Percentiles rank a stretch among this genome's conserved stretches.
Conservation (phyloP, 2,329 filamentous ascomycete species). For the Thyridium curvatum region DNA sequence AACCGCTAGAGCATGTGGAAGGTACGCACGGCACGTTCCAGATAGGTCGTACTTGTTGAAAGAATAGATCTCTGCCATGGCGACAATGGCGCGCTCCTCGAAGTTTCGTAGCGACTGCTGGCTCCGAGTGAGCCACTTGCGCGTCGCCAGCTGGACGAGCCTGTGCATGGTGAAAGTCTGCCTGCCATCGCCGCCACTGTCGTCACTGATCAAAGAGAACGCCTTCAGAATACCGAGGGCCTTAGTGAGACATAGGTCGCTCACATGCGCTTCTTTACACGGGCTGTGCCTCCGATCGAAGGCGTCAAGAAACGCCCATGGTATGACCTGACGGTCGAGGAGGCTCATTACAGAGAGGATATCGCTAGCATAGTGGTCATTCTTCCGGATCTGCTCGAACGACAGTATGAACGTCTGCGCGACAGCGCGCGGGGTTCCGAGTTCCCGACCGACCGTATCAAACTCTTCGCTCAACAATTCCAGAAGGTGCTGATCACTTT, state of each 20-base stretch:
- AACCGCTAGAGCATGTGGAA: slow-evolving; percentile 16
- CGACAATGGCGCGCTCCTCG: slow-evolving; percentile 10
- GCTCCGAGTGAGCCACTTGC: slow-evolving; percentile 16
- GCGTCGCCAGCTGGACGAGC: slow-evolving; percentile 24
- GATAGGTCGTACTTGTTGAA: slow-evolving; percentile 8
- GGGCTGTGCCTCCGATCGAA: too few relatives aligned
- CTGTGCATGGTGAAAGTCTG: slow-evolving; percentile 24
- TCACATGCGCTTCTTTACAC: too few relatives aligned
- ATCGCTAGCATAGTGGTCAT: slow-evolving; percentile 16
- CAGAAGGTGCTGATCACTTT: slow-evolving; percentile 12
- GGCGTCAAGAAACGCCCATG: slow-evolving; percentile 15
- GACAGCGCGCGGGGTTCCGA: slow-evolving; percentile 16
- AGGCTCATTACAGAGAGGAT: slow-evolving; percentile 24
- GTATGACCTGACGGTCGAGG: slow-evolving; percentile 22
- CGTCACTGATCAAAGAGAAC: slow-evolving; percentile 19
- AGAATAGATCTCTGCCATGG: slow-evolving; percentile 14
- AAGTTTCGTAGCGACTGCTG: too few relatives aligned
- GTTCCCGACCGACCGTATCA: slow-evolving; percentile 20
- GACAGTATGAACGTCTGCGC: slow-evolving; percentile 24
- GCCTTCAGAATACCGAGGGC: slow-evolving; percentile 19
- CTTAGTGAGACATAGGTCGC: too few relatives aligned
- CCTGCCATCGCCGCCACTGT: too few relatives aligned
- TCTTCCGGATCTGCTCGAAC: slow-evolving; percentile 22
- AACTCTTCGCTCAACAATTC: slow-evolving; percentile 21
- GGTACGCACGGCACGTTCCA: slow-evolving; percentile 11